Evolutionary conservation across 129 eudicot genomes (phyloP), one percentile per base, ranked within the genome.

Genomic region (Pseudognaphalium luteoalbum): DNA sequence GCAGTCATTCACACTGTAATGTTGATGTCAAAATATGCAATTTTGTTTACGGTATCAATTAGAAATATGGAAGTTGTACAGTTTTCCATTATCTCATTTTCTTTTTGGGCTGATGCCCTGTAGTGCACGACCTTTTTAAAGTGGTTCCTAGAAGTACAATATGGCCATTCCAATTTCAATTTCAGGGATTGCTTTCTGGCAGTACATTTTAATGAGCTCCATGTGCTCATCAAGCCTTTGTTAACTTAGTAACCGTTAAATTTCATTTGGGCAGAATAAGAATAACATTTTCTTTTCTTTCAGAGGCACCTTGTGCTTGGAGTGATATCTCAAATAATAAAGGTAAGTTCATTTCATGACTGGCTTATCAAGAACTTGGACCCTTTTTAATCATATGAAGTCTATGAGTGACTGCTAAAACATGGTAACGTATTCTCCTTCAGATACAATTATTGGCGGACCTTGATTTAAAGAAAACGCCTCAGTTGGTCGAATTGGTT

Each of bases 221-320:
- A 14, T 47, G 34, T 44, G 50, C 28, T 57, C 29, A 20, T 57
- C 19, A 11, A 21, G 44, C 44, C 3, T 22, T 57, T 12, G 54
- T 14, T 47, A 47, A 47, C 54, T 47, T 47, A 3, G 54, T 61
- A 16, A 4, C 78, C 41, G 4, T 61, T 28, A 28, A 7, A 58
- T 37, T 6, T 41, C 12, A 21, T 64, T 6, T 73, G 59, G 21
- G 33, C 30, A 65, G 10, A 80, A 80, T 33, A 51, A 47, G 37
- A 32, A 19, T 69, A 61, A 11, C 56, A 8, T 69, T 79, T 70
- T 66, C 82, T 86, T 80, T 78, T 44, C 25, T 76, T 78, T 32
- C 98, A 93, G 98, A 88, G 98, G 72, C 98, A 93, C 81, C 98
- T 93, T 75, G 98, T 93, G 84, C 93, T 93, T 78, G 98, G 98